Evolutionary conservation across 2,329 filamentous ascomycete genomes (phyloP).

Genomic region (Tolypocladium guangdongense): DNA sequence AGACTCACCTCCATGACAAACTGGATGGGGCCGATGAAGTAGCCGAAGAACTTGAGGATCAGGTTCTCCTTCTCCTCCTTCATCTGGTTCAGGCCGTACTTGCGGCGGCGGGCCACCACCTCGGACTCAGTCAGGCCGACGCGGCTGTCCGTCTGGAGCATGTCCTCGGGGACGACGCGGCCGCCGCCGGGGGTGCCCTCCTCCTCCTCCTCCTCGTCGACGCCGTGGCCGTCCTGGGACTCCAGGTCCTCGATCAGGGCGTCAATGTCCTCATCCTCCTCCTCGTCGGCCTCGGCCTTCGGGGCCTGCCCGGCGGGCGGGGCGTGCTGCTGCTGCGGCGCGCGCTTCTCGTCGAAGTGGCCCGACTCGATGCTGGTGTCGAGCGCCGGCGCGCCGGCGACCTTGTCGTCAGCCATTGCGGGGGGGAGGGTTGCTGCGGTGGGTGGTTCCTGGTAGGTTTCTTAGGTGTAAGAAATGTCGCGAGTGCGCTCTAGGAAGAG

Average conservation of each 20-base stretch:
- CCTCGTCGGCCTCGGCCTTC: conserved; percentile 47
- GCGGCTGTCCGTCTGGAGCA: conserved; percentile 66
- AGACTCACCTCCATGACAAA: conserved; percentile 79
- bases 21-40: conserved; percentile 83
- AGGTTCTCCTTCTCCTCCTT: conserved; percentile 84
- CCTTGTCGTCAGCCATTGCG: conserved; percentile 44
- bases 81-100: conserved; percentile 80
- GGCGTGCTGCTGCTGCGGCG: conserved; percentile 5
- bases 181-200: conserved; percentile 38
- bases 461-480: conserved; percentile 1
- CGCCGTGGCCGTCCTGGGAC: conserved; percentile 62
- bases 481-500: not conserved
- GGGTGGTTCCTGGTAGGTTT: not conserved
- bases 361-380: conserved; percentile 55
- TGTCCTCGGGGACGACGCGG: conserved; percentile 58
- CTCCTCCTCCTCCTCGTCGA: conserved; percentile 51
- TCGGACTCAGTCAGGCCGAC: conserved; percentile 63
- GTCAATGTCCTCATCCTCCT: conserved; percentile 71
- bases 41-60: conserved; percentile 69
- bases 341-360: conserved; percentile 53
- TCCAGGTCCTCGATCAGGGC: conserved; percentile 80
- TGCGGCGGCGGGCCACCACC: conserved; percentile 52
- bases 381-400: conserved; percentile 43
- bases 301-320: conserved; percentile 17
- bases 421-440: not conserved